Base-by-base conservation (phyloP, 371 early-diverging fungal species). In the Nematocida displodere region DNA sequence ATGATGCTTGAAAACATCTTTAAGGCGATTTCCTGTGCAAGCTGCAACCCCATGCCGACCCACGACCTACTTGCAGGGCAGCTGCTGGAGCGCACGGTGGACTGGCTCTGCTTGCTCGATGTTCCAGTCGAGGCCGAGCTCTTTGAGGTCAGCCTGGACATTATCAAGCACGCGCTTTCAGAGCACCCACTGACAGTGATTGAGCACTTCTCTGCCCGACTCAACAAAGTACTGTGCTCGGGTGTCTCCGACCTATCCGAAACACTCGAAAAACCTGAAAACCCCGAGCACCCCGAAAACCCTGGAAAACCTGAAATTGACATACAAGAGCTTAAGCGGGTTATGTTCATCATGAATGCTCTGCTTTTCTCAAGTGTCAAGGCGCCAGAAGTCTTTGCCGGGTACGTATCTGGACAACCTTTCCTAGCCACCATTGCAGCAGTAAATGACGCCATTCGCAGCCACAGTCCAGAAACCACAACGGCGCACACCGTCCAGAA, bases 1-100 rank as follows among this genome's bases (percentile, higher is more conserved):
- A n/a, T 39, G n/a, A 28, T 66, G 39, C 40, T 66, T 8, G 56
- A 28, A n/a, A 66, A 66, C 33, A 28, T 66, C 22, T 42, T 66
- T 20, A 20, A 47, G 2, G 53, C 53, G 66, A 24, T 54, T 15
- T 53, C 64, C 66, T 5, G 39, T 5, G 55, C 55, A 1, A 36
- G 54, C 8, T 39, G 55, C 66, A 66, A 33, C 15, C 8, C 52
- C 8, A 22, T 28, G 8, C 8, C 8, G 24, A 7, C 52, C 8
- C 7, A 8, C 24, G 15, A 13, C 8, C 24, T 13, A 7, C 52
- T 50, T 24, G 52, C 42, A 42, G 55, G 46, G n/a, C 46, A 33
- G 0, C 1, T 66, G 26, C 47, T 48, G 33, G 48, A 44, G 11
- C 31, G 66, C 13, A 55, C 55, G 7, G 42, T 66, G 29, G 33